These are phyloP conservation scores for Trichoderma sp. DNA, from an alignment of 2,329 filamentous ascomycete genomes.

Conservation along the genomic window DNA sequence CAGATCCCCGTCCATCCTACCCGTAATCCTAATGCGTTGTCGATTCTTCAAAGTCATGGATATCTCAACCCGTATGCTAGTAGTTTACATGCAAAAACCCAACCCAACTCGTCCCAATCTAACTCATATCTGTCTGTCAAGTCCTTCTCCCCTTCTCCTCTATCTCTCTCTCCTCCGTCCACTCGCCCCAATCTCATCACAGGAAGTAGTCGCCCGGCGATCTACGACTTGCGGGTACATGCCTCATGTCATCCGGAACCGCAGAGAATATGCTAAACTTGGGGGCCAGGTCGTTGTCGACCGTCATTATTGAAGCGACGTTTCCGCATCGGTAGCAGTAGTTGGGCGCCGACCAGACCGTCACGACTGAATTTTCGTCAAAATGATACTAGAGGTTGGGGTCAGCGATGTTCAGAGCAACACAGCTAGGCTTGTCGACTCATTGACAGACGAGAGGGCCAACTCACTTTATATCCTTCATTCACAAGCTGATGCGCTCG, in stretches of 20 bases:
- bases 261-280: slow-evolving; percentile 92
- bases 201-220: slow-evolving; percentile 73
- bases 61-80: slow-evolving; percentile 48
- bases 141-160: neutral
- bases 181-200: slow-evolving; percentile 41
- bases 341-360: slow-evolving; percentile 97
- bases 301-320: slow-evolving; percentile 93
- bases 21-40: slow-evolving; percentile 28
- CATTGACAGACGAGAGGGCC: neutral
- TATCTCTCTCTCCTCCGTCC: neutral
- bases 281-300: slow-evolving; percentile 80
- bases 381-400: slow-evolving; percentile 75
- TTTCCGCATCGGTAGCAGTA: slow-evolving; percentile 96
- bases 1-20: slow-evolving; percentile 28
- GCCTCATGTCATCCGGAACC: slow-evolving; percentile 81
- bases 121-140: slow-evolving; percentile 24
- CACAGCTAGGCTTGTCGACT: neutral
- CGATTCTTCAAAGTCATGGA: slow-evolving; percentile 43
- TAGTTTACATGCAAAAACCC: slow-evolving; percentile 43
- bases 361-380: slow-evolving; percentile 90
- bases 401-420: neutral
- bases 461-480: slow-evolving; percentile 87
- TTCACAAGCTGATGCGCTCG: slow-evolving; percentile 98
- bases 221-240: slow-evolving; percentile 71
- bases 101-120: slow-evolving; percentile 35